Base-by-base conservation (phyloP, 2,329 filamentous ascomycete species). In the Diaporthe helianthi region DNA sequence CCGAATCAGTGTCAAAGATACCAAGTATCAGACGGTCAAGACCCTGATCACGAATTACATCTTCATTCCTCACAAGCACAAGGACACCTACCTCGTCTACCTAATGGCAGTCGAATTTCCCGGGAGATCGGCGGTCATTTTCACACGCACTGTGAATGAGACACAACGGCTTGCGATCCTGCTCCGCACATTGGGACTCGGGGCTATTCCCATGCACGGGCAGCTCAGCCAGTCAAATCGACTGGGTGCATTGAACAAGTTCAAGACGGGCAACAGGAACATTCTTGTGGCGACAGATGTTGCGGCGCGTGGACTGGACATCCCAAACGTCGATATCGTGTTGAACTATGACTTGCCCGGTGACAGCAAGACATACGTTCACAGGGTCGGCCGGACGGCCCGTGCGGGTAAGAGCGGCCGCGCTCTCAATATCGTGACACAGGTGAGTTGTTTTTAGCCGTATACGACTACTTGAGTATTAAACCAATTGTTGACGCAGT, bases 281-380 rank as follows among this genome's bases (percentile, higher is more conserved):
- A 95, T 99, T 47, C 87, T 99, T 4, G 92, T 98, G 4, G 94
- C 94, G 13, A 98, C 94, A 0, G 94, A 98, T 78, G 93, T 98
- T n/a, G 94, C 94, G 1, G 93, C 94, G 1, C 90, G 94, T 78
- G 95, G 94, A 85, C 85, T 98, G 8, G 94, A 98, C 83, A 97
- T 98, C 55, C 94, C 94, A 15, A 91, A 89, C n/a, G 94, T 98
- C 15, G 93, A 97, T 73, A 49, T 70, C 6, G 68, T 72, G n/a
- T 31, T 71, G 24, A 71, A 72, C 51, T 92, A 90, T 73, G 94
- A 97, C 76, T 81, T 97, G 2, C 93, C 94, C 0, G 87, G 89
- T 33, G 93, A 97, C 79, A 92, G 89, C 75, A 97, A 97, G 80
- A 97, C 94, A 0, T 97, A 97, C 75, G 92, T 97, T 38, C 94